Percentiles rank a stretch among this genome's conserved stretches.
phyloP scores from a whole-genome alignment of 1,284 basidiomycete genomes.

The Phlebopus sp. region DNA sequence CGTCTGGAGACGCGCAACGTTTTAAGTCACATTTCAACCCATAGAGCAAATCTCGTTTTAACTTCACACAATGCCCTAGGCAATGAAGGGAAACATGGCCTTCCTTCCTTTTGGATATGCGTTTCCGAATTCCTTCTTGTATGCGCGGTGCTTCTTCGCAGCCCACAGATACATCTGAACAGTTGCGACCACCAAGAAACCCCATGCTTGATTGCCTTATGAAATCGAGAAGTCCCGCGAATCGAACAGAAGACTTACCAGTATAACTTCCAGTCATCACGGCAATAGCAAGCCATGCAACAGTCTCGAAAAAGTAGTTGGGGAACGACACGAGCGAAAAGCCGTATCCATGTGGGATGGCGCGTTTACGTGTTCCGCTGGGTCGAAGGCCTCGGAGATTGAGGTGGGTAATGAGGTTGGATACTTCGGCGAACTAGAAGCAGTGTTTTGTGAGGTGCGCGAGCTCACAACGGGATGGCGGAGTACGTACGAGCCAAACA shows the following conservation, averaged over 20 bases:
- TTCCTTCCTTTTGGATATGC: slow-evolving; percentile 77
- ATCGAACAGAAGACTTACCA: slow-evolving; percentile 45
- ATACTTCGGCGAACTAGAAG: slow-evolving; percentile 78
- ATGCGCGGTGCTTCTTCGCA: slow-evolving; percentile 84
- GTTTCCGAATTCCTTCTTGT: slow-evolving; percentile 92
- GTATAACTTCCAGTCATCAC: slow-evolving; percentile 79
- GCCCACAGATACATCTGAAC: slow-evolving; percentile 90
- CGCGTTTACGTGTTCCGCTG: slow-evolving; percentile 75
- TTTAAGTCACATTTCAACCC: no score
- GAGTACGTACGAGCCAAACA: slow-evolving; percentile 70
- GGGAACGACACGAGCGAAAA: slow-evolving; percentile 87
- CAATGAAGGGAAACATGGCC: slow-evolving; percentile 75
- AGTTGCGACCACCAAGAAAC: slow-evolving; percentile 70
- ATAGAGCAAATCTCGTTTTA: no score
- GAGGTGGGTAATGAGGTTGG: slow-evolving; percentile 83
- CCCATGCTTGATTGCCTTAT: slow-evolving; percentile 46
- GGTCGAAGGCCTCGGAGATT: slow-evolving; percentile 84
- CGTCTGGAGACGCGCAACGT: no score
- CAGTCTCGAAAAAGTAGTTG: slow-evolving; percentile 92
- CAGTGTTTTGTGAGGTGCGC: neutral
- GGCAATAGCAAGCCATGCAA: slow-evolving; percentile 76
- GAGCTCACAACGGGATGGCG: neutral
- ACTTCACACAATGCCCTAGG: slow-evolving; percentile 6
- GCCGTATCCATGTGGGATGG: slow-evolving; percentile 84
- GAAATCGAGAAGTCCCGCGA: slow-evolving; percentile 4